Evolutionary conservation across 768 basidiomycete genomes (phyloP).

Genomic region (Inosperma sp.): DNA sequence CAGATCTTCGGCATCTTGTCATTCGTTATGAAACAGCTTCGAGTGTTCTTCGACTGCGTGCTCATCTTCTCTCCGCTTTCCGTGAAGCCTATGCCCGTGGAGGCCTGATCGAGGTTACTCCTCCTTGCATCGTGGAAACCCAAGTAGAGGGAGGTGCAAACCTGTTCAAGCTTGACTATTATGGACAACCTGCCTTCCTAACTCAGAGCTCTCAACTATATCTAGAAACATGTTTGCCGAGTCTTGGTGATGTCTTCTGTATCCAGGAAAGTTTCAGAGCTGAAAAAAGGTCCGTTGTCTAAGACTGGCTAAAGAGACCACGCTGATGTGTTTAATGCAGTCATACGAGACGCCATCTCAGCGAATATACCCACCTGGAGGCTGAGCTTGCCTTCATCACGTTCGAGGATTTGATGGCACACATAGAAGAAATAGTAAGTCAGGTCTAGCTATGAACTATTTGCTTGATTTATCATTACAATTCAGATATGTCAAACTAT

Average conservation of each 20-base stretch:
- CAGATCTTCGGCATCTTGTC: no score
- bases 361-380: slow-evolving; percentile 95
- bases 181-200: slow-evolving; percentile 86
- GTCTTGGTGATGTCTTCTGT: no score
- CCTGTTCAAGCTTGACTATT: slow-evolving; percentile 93
- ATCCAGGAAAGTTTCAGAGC: no score
- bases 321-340: slow-evolving; percentile 29
- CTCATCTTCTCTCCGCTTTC: slow-evolving; percentile 79
- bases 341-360: slow-evolving; percentile 86
- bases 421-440: no score
- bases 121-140: slow-evolving; percentile 95
- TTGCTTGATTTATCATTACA: slow-evolving; percentile 8
- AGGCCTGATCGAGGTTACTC: slow-evolving; percentile 85
- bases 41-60: slow-evolving; percentile 84
- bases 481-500: slow-evolving; percentile 96
- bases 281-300: slow-evolving; percentile 70
- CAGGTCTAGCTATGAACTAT: slow-evolving; percentile 51
- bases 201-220: no score
- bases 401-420: no score
- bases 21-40: slow-evolving; percentile 93
- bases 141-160: slow-evolving; percentile 97
- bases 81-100: slow-evolving; percentile 57
- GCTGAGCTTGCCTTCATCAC: no score
- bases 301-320: background rate
- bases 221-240: no score